Evolutionary conservation across 371 early-diverging fungal genomes (phyloP), one percentile per base, ranked within the genome.

Genomic region (Saksenaea oblongispora): DNA sequence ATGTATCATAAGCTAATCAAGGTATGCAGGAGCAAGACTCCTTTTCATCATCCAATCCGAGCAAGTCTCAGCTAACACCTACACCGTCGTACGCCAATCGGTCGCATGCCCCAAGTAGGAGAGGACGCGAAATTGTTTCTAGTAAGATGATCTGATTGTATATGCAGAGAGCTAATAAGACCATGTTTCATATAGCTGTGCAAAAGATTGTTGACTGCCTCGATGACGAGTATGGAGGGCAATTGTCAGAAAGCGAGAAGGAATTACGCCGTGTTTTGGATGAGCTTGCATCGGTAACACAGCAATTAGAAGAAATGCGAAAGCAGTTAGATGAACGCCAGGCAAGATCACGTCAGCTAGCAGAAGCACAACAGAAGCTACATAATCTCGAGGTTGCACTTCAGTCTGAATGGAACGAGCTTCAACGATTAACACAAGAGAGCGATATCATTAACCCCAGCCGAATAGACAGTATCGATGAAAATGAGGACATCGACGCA

Each of bases 201-300:
- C 90, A 89, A 71, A 86, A 81, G 54, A 80, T 90, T 66, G 86
- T 92, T 28, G 82, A 89, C 58, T 90, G 85, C 7, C 62, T 91
- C 22, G 91, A 91, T 61, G 69, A 81, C 0, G 88, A 89, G 28
- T 88, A 89, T 57, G 74, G 84, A 1, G 80, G 73, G 14, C 89
- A 90, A 59, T 69, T 93, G 39, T 69, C 74, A 59, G 69, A 68
- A 7, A 84, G 88, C 59, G 87, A 91, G 35, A 78, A 81, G 24
- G 87, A 87, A 56, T 67, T 92, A 18, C 79, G 77, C 26, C 79
- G 80, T n/a, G 76, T 87, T 18, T 86, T 87, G 68, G 74, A 70
- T 14, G 82, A 87, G 41, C 73, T 94, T 34, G 75, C 83, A 5
- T 69, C 72, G 18, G 85, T 91, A 2, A 87, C 89, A 0, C 63